Evolutionary conservation across 177 flowering plant genomes (phyloP).

Genomic region (Vitis hybrid): DNA sequence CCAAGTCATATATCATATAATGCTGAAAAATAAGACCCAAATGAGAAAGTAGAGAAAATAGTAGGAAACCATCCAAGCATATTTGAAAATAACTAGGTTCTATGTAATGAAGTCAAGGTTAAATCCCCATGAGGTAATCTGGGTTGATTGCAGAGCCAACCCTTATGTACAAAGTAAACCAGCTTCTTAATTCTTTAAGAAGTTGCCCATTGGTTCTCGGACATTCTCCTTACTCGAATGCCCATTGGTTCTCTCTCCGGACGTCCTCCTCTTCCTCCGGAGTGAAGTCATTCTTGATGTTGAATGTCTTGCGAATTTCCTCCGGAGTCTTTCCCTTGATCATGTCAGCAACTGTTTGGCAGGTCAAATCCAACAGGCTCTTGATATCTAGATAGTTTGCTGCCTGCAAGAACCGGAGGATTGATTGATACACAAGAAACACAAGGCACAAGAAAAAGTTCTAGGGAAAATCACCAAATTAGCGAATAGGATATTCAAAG

Average conservation of each 20-base stretch:
- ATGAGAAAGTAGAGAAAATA: no score
- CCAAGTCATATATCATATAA: no score
- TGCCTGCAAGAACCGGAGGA: conserved; percentile 9
- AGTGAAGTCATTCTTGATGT: conserved; percentile 20
- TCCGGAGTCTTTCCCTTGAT: conserved; percentile 19
- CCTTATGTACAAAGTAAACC: no score
- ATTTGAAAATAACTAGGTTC: no score
- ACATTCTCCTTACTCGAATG: conserved; percentile 12
- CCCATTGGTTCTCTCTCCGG: conserved; percentile 21
- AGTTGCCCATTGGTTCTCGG: no score
- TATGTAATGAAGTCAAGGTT: no score
- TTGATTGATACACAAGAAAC: no score
- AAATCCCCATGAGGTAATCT: no score
- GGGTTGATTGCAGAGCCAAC: no score
- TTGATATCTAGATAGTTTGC: conserved; percentile 21
- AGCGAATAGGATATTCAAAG: neutral
- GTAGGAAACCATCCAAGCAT: no score
- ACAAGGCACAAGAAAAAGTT: neutral
- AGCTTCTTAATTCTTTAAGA: no score
- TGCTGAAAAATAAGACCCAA: no score
- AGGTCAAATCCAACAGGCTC: conserved; percentile 18
- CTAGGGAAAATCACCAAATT: neutral
- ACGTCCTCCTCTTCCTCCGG: conserved; percentile 24
- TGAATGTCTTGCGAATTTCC: conserved; percentile 21
- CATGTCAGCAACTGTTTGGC: conserved; percentile 22